These are phyloP conservation scores for Vigna angularis DNA, from an alignment of 306 rosid genomes.

Conservation along the genomic window DNA sequence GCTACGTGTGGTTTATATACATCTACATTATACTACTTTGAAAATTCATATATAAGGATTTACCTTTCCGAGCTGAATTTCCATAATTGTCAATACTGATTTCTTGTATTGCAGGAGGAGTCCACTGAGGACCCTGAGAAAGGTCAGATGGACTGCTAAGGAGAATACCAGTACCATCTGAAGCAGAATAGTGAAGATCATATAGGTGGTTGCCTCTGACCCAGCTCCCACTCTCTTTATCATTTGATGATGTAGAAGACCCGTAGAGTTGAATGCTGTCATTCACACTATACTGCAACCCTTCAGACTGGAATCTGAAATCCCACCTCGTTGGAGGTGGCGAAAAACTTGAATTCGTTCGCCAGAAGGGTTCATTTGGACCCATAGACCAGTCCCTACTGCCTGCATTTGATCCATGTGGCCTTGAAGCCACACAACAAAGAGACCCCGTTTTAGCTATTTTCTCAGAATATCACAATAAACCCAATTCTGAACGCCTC, in stretches of 20 bases:
- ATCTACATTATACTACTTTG: neutral
- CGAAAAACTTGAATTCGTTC: conserved; percentile 76
- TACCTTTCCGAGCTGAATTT: conserved; percentile 69
- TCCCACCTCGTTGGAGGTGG: conserved; percentile 72
- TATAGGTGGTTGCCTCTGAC: conserved; percentile 78
- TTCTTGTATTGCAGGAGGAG: conserved; percentile 79
- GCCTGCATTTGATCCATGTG: conserved; percentile 90
- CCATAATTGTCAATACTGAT: conserved; percentile 77
- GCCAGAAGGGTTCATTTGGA: conserved; percentile 92
- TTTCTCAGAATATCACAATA: conserved; percentile 54
- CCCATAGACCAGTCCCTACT: conserved; percentile 95
- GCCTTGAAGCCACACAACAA: conserved; percentile 99
- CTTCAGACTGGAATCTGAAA: conserved; percentile 79
- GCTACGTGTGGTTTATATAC: neutral
- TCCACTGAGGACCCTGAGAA: conserved; percentile 76
- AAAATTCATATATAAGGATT: conserved; percentile 28
- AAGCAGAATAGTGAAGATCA: conserved; percentile 71
- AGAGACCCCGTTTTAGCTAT: conserved; percentile 99
- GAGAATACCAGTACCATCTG: conserved; percentile 73
- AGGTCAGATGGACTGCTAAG: conserved; percentile 79
- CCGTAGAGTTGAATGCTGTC: conserved; percentile 64
- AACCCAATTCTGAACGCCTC: conserved; percentile 44
- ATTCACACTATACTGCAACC: conserved; percentile 59
- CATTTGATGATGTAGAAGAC: conserved; percentile 74
- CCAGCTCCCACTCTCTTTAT: conserved; percentile 75